Evolutionary conservation across 1,139 yeast genomes (phyloP).

Genomic region (Geotrichum bryndzae): DNA sequence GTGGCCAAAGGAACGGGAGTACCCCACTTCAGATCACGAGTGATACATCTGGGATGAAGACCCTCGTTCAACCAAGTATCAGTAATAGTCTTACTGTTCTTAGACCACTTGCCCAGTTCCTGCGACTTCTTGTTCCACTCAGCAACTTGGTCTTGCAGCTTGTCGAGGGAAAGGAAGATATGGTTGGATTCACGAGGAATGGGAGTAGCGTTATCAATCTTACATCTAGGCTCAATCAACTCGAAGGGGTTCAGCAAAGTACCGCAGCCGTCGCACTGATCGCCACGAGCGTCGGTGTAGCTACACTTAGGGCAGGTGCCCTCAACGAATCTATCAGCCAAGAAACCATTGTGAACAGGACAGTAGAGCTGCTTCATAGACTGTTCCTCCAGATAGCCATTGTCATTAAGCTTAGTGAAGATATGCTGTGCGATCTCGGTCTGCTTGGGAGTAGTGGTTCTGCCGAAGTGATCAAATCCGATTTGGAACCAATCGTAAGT

Average conservation of each 20-base stretch:
- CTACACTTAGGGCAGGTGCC: slow-evolving; percentile 95
- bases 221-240: slow-evolving; percentile 90
- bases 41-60: slow-evolving; percentile 87
- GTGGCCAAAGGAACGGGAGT: slow-evolving; percentile 86
- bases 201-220: slow-evolving; percentile 79
- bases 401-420: slow-evolving; percentile 64
- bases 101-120: slow-evolving; percentile 79
- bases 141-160: slow-evolving; percentile 66
- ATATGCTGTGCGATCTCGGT: slow-evolving; percentile 95
- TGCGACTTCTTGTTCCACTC: slow-evolving; percentile 69
- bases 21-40: slow-evolving; percentile 97
- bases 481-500: slow-evolving; percentile 96
- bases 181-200: slow-evolving; percentile 77
- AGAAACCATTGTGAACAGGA: slow-evolving; percentile 78
- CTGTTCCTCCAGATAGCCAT: slow-evolving; percentile 78
- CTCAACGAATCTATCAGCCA: slow-evolving; percentile 96
- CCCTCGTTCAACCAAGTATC: slow-evolving; percentile 93
- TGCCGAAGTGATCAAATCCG: slow-evolving; percentile 89
- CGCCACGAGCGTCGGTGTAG: slow-evolving; percentile 97
- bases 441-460: slow-evolving; percentile 89
- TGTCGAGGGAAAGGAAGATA: slow-evolving; percentile 74
- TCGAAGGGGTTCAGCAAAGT: slow-evolving; percentile 83
- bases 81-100: slow-evolving; percentile 81
- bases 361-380: slow-evolving; percentile 87
- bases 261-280: slow-evolving; percentile 98